These are phyloP conservation scores for Capsicum pubescens DNA, from an alignment of 257 asterid species.

Conservation along the genomic window DNA sequence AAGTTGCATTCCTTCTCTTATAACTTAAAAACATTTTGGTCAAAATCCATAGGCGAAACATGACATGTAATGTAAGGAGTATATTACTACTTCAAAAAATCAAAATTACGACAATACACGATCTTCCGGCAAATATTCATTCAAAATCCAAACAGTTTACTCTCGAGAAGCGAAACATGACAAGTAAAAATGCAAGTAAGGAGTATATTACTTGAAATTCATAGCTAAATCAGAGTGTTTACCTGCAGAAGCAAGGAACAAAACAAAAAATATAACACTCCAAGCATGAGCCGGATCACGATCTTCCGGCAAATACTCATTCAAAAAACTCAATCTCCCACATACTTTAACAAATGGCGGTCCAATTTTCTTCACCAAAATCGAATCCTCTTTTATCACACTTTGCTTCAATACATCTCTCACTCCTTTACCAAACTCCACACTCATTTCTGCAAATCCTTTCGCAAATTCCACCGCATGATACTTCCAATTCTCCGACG, in stretches of 20 bases:
- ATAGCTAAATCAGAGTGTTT: too few relatives aligned
- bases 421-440: slow-evolving; percentile 90
- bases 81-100: too few relatives aligned
- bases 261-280: slow-evolving; percentile 68
- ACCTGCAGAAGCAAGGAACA: slow-evolving; percentile 69
- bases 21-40: too few relatives aligned
- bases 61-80: too few relatives aligned
- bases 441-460: slow-evolving; percentile 93
- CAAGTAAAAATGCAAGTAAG: too few relatives aligned
- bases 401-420: slow-evolving; percentile 92
- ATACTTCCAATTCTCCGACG: slow-evolving; percentile 60
- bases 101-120: too few relatives aligned
- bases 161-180: too few relatives aligned
- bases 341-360: slow-evolving; percentile 59
- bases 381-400: slow-evolving; percentile 78
- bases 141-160: too few relatives aligned
- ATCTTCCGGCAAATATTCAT: too few relatives aligned
- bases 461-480: slow-evolving; percentile 84
- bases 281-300: slow-evolving; percentile 93
- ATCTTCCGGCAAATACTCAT: slow-evolving; percentile 90
- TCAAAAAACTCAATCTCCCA: slow-evolving; percentile 68
- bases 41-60: too few relatives aligned
- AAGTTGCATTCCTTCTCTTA: too few relatives aligned
- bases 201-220: too few relatives aligned
- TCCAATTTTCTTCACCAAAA: slow-evolving; percentile 66